Base-by-base conservation (phyloP, 371 early-diverging fungal species). In the Phascolomyces articulosus region DNA sequence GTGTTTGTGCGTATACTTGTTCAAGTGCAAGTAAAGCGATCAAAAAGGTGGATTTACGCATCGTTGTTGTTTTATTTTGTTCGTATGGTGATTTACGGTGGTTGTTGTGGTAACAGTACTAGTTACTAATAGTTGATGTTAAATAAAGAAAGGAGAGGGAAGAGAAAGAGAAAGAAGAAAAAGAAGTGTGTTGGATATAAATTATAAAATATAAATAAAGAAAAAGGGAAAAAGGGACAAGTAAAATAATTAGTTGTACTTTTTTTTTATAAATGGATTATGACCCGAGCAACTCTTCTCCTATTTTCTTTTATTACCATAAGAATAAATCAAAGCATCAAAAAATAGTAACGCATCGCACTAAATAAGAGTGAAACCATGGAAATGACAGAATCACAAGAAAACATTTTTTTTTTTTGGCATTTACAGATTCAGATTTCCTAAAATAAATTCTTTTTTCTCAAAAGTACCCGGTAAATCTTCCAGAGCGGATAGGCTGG, bases 1-100 rank as follows among this genome's bases (percentile, higher is more conserved):
- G 62, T 27, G 62, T 49, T 15, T 54, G 54, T 29, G 62, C 62
- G 15, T 41, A 28, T 40, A 26, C 55, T 40, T 55, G 62, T 40
- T 47, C 55, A 23, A 49, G 26, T 28, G 62, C 34, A 51, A 53
- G 62, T 27, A 62, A 28, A 55, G 28, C 54, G 55, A 26, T 54
- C 21, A 54, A 53, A 54, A 54, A 34, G 24, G 40, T n/a, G 24
- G 51, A 28, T 21, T 26, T 54, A 15, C 40, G 34, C 10, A 55
- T 28, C 51, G 47, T 26, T 11, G 28, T 27, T 60, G 16, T 53
- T 28, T 26, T 26, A 29, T 18, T 51, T 47, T 51, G 31, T 51
- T 27, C 23, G 23, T 27, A 11, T 28, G 7, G 23, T 15, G 54
- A 1, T 20, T 24, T n/a, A n/a, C n/a, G n/a, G n/a, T n/a, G n/a